phyloP scores from a whole-genome alignment of 208 protist species.

The Acanthamoeba triangularis region DNA sequence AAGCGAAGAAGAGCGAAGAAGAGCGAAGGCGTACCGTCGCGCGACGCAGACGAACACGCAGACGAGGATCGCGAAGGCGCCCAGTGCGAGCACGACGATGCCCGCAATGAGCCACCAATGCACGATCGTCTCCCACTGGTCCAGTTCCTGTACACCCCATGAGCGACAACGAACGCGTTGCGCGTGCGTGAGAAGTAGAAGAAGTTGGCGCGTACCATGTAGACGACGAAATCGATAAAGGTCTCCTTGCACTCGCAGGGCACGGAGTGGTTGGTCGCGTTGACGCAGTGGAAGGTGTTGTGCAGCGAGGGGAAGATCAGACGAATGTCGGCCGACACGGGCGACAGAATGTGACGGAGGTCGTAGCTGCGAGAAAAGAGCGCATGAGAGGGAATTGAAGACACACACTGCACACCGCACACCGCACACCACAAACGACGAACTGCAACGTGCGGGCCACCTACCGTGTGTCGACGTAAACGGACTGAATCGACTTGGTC shows the following conservation, averaged over 20 bases:
- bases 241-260: background rate
- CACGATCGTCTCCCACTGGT: background rate
- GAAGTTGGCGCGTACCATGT: background rate
- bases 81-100: background rate
- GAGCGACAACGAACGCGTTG: background rate
- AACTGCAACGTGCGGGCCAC: background rate
- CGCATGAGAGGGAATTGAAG: background rate
- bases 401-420: no score
- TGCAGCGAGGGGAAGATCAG: background rate
- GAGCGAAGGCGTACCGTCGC: background rate
- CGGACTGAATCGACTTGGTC: background rate
- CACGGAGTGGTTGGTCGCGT: background rate
- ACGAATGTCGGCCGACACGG: background rate
- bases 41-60: background rate
- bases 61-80: background rate
- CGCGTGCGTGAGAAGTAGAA: no score
- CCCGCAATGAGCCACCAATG: background rate
- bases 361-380: background rate
- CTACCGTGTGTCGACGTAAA: constrained; percentile 8
- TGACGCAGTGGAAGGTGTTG: background rate
- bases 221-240: background rate
- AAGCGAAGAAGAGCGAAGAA: background rate
- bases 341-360: background rate
- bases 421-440: no score
- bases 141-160: background rate